phyloP scores from a whole-genome alignment of 768 basidiomycete species.

The Calocybe indica region DNA sequence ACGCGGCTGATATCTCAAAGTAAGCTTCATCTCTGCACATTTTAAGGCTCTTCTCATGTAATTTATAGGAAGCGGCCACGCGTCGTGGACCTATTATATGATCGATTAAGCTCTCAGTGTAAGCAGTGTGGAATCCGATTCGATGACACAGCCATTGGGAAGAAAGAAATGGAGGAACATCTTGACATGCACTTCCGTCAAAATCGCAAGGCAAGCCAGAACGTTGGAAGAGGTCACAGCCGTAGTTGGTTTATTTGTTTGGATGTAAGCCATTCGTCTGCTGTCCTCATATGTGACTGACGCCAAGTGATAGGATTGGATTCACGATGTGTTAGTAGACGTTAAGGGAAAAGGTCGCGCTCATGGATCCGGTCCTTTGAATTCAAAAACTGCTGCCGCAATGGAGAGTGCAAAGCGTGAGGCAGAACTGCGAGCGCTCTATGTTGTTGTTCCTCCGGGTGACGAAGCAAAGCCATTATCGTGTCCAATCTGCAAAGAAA shows the following conservation, averaged over 20 bases:
- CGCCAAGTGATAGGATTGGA: slow-evolving; percentile 70
- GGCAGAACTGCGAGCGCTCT: slow-evolving; percentile 68
- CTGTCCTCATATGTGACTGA: slow-evolving; percentile 2
- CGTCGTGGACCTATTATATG: slow-evolving; percentile 65
- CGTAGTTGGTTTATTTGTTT: slow-evolving; percentile 83
- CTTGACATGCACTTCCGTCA: slow-evolving; percentile 96
- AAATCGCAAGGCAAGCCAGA: slow-evolving; percentile 78
- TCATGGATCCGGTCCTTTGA: slow-evolving; percentile 42
- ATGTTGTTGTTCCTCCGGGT: slow-evolving; percentile 85
- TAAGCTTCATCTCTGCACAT: slow-evolving; percentile 25
- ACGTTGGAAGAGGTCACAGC: slow-evolving; percentile 77
- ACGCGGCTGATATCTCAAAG: slow-evolving; percentile 67
- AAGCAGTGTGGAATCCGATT: slow-evolving; percentile 93
- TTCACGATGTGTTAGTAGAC: slow-evolving; percentile 57
- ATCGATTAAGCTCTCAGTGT: slow-evolving; percentile 75
- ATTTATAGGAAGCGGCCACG: slow-evolving; percentile 50
- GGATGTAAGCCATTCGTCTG: slow-evolving; percentile 49
- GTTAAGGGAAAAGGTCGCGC: slow-evolving; percentile 66
- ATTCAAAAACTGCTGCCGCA: slow-evolving; percentile 52
- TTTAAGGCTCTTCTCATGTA: background rate
- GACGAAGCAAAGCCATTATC: slow-evolving; percentile 78
- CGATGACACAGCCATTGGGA: slow-evolving; percentile 63
- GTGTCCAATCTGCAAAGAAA: slow-evolving; percentile 97
- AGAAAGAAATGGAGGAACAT: slow-evolving; percentile 78
- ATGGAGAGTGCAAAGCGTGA: slow-evolving; percentile 68